Conservation (phyloP, 148 eudicot genomes). For the Bassia scoparia region DNA sequence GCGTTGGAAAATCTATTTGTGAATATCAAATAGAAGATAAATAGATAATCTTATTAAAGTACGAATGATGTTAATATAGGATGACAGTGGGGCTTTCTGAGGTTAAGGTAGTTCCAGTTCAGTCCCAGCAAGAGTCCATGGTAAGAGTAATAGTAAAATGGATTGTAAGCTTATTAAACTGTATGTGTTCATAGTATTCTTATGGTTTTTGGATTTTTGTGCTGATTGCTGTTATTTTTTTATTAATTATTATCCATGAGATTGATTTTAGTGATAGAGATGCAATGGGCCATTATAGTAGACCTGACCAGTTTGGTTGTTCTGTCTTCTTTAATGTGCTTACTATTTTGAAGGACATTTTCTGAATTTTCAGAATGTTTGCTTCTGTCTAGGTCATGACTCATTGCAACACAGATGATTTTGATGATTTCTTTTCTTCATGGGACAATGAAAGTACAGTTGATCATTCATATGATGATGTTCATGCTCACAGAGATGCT, state of each 20-base stretch:
- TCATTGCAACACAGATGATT: slow-evolving; percentile 23
- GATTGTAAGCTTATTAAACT: no score
- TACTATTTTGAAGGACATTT: slow-evolving; percentile 2
- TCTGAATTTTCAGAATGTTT: background rate
- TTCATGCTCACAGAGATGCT: slow-evolving; percentile 50
- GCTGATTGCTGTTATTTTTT: no score
- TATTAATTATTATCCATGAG: no score
- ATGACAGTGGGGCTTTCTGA: no score
- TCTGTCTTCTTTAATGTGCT: background rate
- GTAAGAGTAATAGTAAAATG: no score
- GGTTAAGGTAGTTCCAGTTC: no score
- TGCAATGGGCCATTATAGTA: background rate
- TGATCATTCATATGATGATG: slow-evolving; percentile 48
- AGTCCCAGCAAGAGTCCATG: no score
- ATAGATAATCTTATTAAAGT: no score
- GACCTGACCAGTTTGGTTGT: background rate
- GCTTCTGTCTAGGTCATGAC: slow-evolving; percentile 8
- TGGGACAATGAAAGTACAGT: slow-evolving; percentile 55
- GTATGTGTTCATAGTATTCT: no score
- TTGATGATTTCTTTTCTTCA: slow-evolving; percentile 37
- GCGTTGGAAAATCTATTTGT: background rate
- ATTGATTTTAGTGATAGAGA: background rate
- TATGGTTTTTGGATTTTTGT: no score
- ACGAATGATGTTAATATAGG: no score
- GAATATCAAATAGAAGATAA: no score